Evolutionary conservation across 306 rosid genomes (phyloP).

Genomic region (Neltuma alba): DNA sequence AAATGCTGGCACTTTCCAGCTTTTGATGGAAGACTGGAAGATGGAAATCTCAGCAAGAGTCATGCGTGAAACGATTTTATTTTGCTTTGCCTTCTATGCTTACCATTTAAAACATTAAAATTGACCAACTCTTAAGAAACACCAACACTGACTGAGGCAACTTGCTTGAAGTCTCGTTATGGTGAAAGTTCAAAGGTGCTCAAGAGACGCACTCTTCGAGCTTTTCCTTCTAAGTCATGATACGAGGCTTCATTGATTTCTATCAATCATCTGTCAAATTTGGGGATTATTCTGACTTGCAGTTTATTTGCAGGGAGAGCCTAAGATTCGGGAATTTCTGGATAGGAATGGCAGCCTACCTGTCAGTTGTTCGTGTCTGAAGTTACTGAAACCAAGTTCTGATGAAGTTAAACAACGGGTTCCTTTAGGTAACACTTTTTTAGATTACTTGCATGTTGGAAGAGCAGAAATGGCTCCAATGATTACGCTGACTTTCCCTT

Average conservation of each 20-base stretch:
- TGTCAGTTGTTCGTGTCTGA: slow-evolving; percentile 46
- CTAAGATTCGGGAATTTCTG: slow-evolving; percentile 45
- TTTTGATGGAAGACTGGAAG: slow-evolving; percentile 8
- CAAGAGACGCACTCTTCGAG: neutral
- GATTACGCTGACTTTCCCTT: slow-evolving; percentile 25
- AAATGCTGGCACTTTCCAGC: slow-evolving; percentile 40
- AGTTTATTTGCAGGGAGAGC: slow-evolving; percentile 47
- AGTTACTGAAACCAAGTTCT: slow-evolving; percentile 44
- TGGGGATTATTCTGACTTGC: neutral
- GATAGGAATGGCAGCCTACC: slow-evolving; percentile 48
- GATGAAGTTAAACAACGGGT: slow-evolving; percentile 49
- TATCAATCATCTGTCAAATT: neutral
- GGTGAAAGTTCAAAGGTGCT: slow-evolving; percentile 22
- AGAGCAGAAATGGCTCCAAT: slow-evolving; percentile 13
- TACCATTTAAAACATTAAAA: neutral
- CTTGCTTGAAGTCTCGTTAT: slow-evolving; percentile 29
- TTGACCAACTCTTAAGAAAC: slow-evolving; percentile 33
- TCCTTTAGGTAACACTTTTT: slow-evolving; percentile 60
- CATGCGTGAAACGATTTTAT: slow-evolving; percentile 1
- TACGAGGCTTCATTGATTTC: neutral
- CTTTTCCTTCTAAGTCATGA: neutral
- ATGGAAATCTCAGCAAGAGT: slow-evolving; percentile 16
- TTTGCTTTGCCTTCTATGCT: neutral
- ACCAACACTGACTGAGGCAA: slow-evolving; percentile 1
- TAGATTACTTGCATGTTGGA: slow-evolving; percentile 21